Base-by-base conservation (phyloP, 2,329 filamentous ascomycete species). In the Pseudovirgaria hyperparasitica region DNA sequence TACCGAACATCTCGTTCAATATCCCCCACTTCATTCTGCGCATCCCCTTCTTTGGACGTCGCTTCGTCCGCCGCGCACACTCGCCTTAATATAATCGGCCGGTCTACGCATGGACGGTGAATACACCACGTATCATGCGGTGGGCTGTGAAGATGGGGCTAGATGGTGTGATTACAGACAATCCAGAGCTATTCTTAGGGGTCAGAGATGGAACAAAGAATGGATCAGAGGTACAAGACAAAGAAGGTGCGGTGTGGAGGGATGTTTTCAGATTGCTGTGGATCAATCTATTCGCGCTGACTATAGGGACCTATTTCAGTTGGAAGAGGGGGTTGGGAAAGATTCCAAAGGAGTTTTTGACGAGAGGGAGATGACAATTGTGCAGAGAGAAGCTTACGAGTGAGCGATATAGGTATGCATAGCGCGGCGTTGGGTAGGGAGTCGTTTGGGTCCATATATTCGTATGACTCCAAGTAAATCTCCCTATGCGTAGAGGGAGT, bases 41-140 rank as follows among this genome's bases (percentile, higher is more conserved):
- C 26, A 67, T 82, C 31, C 73, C 77, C 1, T 74, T 74, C 0
- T 58, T 71, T 19, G 85, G 85, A 6, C 47, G 52, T 7, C 55
- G 59, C 8, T 90, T 94, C 56, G 54, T 85, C 10, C 60, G 62
- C 9, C 67, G 76, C 29, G 69, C 72, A 15, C 65, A 65, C 33
- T 48, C 57, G 25, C 57, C n/a, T n/a, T n/a, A n/a, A n/a, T n/a
- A 61, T 2, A 57, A 63, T 10, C 66, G 78, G 13, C 65, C 68
- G 4, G 59, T 94, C 4, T 76, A 78, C 41, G 68, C 73, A 1
- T 96, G 87, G 87, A 94, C 86, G 0, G 80, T 93, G 26, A 93
- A 96, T 48, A 68, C 78, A 9, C 67, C 71, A 35, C 62, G 65
- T 26, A 70, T 73, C 54, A 94, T 96, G 86, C 67, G 73, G 41